Base-by-base conservation (phyloP, 805 yeast genomes). In the Starmerella powellii region DNA sequence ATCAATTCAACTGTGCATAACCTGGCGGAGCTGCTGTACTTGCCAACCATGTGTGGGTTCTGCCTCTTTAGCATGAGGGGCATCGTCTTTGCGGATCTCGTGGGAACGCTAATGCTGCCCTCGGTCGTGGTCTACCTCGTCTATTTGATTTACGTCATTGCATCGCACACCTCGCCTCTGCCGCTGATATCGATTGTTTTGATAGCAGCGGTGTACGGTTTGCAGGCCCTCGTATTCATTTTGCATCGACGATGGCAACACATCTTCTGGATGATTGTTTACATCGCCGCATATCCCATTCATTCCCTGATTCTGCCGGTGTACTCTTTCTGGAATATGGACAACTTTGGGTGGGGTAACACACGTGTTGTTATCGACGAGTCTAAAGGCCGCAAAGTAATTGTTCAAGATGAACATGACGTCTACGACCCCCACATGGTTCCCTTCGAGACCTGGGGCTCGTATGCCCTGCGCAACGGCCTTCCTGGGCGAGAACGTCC, bases 1-100 rank as follows among this genome's bases (percentile, higher is more conserved):
- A 74, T 74, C 54, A 74, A 74, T 56, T 75, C 80, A 6, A 74
- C 80, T 0, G 77, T 74, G 24, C 80, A 74, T 58, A 74, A 74
- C 52, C 68, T 74, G 56, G 62, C 70, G 56, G 80, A 74, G 60
- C 67, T 74, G 50, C 67, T 73, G 31, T 64, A 72, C 50, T 69
- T 74, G 33, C 64, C 67, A 24, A 74, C 74, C 46, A 68, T 74
- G 64, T 74, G 80, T 61, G 80, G 80, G 38, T 74, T 78, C 37
- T 73, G 71, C 53, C 64, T 73, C 49, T 69, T 75, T 49, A 70
- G 77, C 21, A 74, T 74, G 80, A 68, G 76, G 44, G 73, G 74
- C 44, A 70, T 72, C 45, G 73, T 74, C 37, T 63, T 68, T 48
- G 68, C 75, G 48, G 80, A 74, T 55, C 64, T 74, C 52, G 55